phyloP scores from a whole-genome alignment of 352 stramenopile genomes.

The Pythium diclinum region DNA sequence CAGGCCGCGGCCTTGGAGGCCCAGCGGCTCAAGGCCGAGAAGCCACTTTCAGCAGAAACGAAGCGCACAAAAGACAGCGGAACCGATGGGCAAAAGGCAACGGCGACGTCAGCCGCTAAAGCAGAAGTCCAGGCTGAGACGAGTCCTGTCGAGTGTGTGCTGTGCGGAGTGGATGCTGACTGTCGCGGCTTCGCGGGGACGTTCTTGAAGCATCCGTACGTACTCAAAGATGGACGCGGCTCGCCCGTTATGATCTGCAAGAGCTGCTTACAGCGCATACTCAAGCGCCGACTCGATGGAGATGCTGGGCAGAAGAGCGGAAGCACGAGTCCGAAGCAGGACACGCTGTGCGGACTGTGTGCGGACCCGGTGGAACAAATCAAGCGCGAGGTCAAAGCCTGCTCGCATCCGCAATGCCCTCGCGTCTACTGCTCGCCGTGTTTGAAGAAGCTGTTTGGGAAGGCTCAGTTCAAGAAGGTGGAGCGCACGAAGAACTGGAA shows the following conservation, averaged over 20 bases:
- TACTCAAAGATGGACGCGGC: slow-evolving; percentile 65
- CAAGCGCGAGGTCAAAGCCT: slow-evolving; percentile 37
- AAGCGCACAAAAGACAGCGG: slow-evolving; percentile 18
- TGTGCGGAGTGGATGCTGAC: slow-evolving; percentile 38
- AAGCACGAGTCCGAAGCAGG: slow-evolving; percentile 5
- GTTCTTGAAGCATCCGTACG: slow-evolving; percentile 62
- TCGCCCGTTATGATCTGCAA: slow-evolving; percentile 55
- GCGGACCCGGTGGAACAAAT: slow-evolving; percentile 29
- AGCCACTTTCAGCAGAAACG: slow-evolving; percentile 5
- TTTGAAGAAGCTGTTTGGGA: slow-evolving; percentile 60
- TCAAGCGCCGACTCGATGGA: slow-evolving; percentile 35
- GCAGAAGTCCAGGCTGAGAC: background rate
- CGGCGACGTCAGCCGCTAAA: too few species aligned
- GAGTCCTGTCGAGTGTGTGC: slow-evolving; percentile 30
- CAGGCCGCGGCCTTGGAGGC: slow-evolving; percentile 16
- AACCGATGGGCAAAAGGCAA: background rate
- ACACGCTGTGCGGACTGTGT: slow-evolving; percentile 50
- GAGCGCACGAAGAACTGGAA: slow-evolving; percentile 55
- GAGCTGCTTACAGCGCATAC: slow-evolving; percentile 56
- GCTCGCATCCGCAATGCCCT: slow-evolving; percentile 43
- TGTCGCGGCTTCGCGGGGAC: slow-evolving; percentile 19
- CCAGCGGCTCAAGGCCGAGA: background rate
- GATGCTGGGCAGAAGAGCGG: background rate
- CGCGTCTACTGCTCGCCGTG: slow-evolving; percentile 56
- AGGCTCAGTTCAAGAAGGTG: slow-evolving; percentile 51